Evolutionary conservation across 441 rosid genomes (phyloP).

Genomic region (Eutrema salsugineum): DNA sequence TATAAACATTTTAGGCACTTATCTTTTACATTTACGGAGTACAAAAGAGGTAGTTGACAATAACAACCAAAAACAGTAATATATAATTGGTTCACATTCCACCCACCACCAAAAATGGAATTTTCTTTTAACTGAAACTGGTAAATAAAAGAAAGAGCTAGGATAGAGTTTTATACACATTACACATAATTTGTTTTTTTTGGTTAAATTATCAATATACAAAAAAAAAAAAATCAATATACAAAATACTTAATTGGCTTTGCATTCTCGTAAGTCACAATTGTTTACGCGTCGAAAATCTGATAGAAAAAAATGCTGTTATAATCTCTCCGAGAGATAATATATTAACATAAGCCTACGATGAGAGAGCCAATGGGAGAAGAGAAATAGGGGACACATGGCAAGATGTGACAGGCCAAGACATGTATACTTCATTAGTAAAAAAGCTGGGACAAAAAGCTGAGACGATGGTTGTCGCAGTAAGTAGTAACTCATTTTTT

Average conservation of each 20-base stretch:
- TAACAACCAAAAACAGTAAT: background rate
- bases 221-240: background rate
- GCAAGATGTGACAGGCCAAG: slow-evolving; percentile 5
- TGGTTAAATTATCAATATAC: background rate
- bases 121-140: background rate
- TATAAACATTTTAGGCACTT: background rate
- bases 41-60: background rate
- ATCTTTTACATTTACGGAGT: background rate
- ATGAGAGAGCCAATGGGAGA: background rate
- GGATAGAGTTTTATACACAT: no score
- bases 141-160: background rate
- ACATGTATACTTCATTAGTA: slow-evolving; percentile 21
- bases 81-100: slow-evolving; percentile 16
- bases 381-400: slow-evolving; percentile 14
- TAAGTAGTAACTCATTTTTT: slow-evolving; percentile 21
- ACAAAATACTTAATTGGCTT: background rate
- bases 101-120: background rate
- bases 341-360: background rate
- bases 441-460: slow-evolving; percentile 30
- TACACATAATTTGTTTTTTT: background rate
- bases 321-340: background rate
- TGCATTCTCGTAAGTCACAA: background rate
- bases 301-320: background rate
- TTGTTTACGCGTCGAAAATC: background rate
- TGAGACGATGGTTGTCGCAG: slow-evolving; percentile 28